Conservation (phyloP, 257 asterid species). For the Rauvolfia tetraphylla region DNA sequence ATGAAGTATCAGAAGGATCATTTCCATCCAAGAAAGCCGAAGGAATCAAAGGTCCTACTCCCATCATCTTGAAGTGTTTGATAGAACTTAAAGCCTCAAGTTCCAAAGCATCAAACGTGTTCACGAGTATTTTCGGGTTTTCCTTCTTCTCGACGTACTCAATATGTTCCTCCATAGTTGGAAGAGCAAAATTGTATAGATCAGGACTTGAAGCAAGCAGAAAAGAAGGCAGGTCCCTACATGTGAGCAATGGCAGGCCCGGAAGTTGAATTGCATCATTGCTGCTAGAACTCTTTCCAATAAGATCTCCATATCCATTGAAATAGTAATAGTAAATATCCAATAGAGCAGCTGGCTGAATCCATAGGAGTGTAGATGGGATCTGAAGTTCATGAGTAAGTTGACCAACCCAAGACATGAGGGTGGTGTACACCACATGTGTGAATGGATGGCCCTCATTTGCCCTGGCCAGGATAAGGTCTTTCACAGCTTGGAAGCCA, state of each 20-base stretch:
- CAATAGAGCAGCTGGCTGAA: slow-evolving; percentile 60
- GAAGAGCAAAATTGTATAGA: slow-evolving; percentile 18
- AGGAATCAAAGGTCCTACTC: slow-evolving; percentile 51
- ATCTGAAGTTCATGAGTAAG: slow-evolving; percentile 48
- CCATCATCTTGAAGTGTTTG: slow-evolving; percentile 24
- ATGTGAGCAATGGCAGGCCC: slow-evolving; percentile 35
- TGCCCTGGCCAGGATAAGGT: slow-evolving; percentile 14
- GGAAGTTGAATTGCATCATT: slow-evolving; percentile 36
- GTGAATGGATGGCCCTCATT: slow-evolving; percentile 43
- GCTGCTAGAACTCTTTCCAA: neutral
- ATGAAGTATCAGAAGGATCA: slow-evolving; percentile 32
- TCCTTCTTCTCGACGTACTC: slow-evolving; percentile 28
- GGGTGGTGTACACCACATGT: slow-evolving; percentile 41
- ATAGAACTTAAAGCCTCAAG: slow-evolving; percentile 26
- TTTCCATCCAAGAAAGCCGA: slow-evolving; percentile 37
- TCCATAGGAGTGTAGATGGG: slow-evolving; percentile 57
- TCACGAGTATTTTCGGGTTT: slow-evolving; percentile 40
- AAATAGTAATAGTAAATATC: slow-evolving; percentile 48
- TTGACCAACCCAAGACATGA: slow-evolving; percentile 51
- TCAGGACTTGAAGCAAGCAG: slow-evolving; percentile 26
- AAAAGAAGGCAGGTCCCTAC: slow-evolving; percentile 54
- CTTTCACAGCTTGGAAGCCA: slow-evolving; percentile 35
- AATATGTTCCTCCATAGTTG: slow-evolving; percentile 38
- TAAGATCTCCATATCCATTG: slow-evolving; percentile 37
- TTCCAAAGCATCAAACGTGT: slow-evolving; percentile 44